Conservation (phyloP, 1,284 basidiomycete species). For the Trichosporon inkin region DNA sequence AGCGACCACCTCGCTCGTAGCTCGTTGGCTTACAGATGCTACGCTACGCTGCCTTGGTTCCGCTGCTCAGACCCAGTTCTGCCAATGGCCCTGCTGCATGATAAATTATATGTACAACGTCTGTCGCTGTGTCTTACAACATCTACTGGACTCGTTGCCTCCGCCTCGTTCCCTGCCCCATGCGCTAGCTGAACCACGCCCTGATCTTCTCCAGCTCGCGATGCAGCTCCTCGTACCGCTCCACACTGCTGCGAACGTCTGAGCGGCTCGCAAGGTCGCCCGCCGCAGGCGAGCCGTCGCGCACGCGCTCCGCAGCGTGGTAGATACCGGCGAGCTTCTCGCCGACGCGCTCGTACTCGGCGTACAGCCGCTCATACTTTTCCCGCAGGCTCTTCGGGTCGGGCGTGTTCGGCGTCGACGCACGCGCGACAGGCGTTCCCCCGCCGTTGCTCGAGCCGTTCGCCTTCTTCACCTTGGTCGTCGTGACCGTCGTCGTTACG, state of each 20-base stretch:
- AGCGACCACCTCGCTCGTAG: too few relatives aligned
- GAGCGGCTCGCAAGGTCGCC: constrained; percentile 10
- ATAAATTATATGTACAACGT: constrained; percentile 10
- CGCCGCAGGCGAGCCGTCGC: constrained; percentile 14
- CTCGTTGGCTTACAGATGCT: too few relatives aligned
- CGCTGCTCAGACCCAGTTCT: too few relatives aligned
- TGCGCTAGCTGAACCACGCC: constrained; percentile 31
- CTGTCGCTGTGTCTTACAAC: constrained; percentile 1
- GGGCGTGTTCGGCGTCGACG: not conserved
- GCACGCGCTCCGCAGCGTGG: constrained; percentile 25
- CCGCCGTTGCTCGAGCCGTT: constrained; percentile 1
- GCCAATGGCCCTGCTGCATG: not conserved
- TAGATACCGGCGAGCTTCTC: constrained; percentile 28
- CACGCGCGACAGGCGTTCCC: not conserved
- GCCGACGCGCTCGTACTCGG: constrained; percentile 36
- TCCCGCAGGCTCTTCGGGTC: constrained; percentile 33
- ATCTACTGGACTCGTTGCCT: not conserved
- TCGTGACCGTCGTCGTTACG: not conserved
- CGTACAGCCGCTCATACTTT: constrained; percentile 42
- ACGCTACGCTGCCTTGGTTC: too few relatives aligned
- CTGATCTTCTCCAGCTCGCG: constrained; percentile 38
- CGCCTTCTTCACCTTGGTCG: constrained; percentile 3
- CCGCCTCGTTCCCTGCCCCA: not conserved
- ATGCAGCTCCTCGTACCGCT: constrained; percentile 42
- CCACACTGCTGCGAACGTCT: constrained; percentile 29